These are phyloP conservation scores for Solanum tarijense DNA, from an alignment of 257 asterid genomes.

Conservation along the genomic window DNA sequence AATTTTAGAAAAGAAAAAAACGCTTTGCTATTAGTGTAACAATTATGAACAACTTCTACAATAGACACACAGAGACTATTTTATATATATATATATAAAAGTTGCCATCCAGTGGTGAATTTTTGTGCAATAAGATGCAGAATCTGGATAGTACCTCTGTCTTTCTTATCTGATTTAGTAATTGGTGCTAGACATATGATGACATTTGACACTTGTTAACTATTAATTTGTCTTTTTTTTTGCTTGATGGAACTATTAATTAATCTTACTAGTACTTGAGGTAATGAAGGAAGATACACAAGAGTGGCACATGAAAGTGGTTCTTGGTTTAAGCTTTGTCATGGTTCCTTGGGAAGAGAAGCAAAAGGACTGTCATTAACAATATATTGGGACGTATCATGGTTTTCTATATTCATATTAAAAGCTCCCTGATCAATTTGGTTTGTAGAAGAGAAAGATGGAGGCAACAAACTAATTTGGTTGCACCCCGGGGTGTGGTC, in stretches of 20 bases:
- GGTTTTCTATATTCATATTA: not conserved
- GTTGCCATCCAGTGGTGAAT: not conserved
- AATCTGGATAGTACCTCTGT: not conserved
- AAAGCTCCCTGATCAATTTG: not conserved
- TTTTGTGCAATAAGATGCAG: not conserved
- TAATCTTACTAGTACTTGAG: not conserved
- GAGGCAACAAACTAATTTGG: no score
- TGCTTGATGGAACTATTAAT: not conserved
- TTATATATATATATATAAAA: not conserved
- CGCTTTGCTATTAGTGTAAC: not conserved
- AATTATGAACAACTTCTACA: not conserved
- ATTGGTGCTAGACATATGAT: not conserved
- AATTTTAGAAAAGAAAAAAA: not conserved
- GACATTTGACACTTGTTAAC: not conserved
- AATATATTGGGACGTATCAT: not conserved
- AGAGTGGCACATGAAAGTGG: not conserved
- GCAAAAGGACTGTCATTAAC: not conserved
- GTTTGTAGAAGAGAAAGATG: not conserved
- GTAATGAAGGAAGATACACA: not conserved
- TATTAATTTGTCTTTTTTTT: not conserved
- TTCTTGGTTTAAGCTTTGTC: not conserved
- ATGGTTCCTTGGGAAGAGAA: not conserved
- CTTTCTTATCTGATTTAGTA: not conserved
- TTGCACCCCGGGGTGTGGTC: not conserved
- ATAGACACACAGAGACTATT: not conserved